Percentiles rank a stretch among this genome's conserved stretches.
Evolutionary conservation across 176 grass and related monocot genomes (phyloP).

Genomic region (Oryza coarctata): DNA sequence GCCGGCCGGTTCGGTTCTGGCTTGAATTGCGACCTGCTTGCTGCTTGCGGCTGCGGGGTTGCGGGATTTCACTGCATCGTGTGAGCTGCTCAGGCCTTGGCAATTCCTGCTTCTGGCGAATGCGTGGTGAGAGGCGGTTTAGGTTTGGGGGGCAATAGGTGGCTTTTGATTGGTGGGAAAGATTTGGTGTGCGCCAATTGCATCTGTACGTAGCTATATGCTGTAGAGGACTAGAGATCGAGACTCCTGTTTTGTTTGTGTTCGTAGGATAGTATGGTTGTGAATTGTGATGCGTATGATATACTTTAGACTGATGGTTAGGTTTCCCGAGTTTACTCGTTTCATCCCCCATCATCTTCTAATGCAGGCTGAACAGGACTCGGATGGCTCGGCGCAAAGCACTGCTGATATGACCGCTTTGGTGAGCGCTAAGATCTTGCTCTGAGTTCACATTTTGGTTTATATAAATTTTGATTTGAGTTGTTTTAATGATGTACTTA

Average conservation of each 20-base stretch:
- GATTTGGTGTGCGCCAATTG: background rate
- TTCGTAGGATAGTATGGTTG: background rate
- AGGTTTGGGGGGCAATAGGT: background rate
- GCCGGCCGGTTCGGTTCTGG: background rate
- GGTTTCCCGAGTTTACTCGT: background rate
- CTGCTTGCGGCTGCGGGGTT: background rate
- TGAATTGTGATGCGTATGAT: background rate
- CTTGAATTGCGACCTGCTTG: background rate
- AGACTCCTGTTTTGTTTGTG: background rate
- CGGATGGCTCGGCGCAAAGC: slow-evolving; percentile 63
- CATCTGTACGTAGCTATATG: background rate
- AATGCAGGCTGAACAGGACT: slow-evolving; percentile 58
- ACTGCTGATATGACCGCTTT: slow-evolving; percentile 81
- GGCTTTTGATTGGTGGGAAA: background rate
- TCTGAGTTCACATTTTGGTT: background rate
- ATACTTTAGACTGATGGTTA: background rate
- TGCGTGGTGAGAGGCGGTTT: background rate
- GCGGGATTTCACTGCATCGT: background rate
- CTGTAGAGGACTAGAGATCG: background rate
- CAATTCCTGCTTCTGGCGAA: too few relatives aligned
- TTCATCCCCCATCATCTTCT: background rate
- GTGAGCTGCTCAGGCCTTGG: background rate
- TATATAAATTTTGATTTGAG: background rate
- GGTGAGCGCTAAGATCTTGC: slow-evolving; percentile 40
- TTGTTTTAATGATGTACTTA: background rate